A percentile compares a stretch with the other conserved stretches of the same genome.
These are phyloP conservation scores for Thuja plicata DNA, from an alignment of 83 land plant genomes.

Conservation along the genomic window DNA sequence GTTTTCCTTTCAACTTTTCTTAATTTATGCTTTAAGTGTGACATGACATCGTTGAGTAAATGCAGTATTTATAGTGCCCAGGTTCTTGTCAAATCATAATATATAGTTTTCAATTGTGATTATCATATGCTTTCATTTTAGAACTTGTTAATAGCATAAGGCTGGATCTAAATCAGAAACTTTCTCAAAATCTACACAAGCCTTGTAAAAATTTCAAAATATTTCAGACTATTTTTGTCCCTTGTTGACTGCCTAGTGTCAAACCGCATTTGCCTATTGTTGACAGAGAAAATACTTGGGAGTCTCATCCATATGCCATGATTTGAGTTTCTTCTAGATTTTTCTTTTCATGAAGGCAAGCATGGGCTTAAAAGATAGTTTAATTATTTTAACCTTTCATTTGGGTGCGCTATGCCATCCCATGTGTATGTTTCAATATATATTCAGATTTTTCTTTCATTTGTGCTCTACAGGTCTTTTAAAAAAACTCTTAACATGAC, in stretches of 20 bases:
- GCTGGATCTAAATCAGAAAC: not conserved
- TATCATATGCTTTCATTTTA: not conserved
- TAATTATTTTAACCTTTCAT: too few relatives aligned
- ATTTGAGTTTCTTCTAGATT: too few relatives aligned
- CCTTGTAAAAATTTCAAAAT: not conserved
- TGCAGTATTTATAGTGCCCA: too few relatives aligned
- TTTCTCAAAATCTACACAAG: not conserved
- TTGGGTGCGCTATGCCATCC: not conserved
- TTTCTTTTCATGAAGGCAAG: too few relatives aligned
- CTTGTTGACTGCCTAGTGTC: not conserved
- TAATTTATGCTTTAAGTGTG: too few relatives aligned
- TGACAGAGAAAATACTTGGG: too few relatives aligned
- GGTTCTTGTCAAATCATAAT: not conserved
- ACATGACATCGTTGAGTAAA: too few relatives aligned
- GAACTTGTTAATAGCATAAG: not conserved
- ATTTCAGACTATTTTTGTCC: not conserved
- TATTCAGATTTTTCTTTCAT: not conserved
- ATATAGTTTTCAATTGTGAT: not conserved
- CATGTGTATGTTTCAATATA: not conserved
- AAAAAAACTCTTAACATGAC: too few relatives aligned
- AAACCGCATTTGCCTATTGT: too few relatives aligned
- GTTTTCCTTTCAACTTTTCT: too few relatives aligned
- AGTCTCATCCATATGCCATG: too few relatives aligned
- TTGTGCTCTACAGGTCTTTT: not conserved
- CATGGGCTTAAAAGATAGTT: too few relatives aligned